phyloP scores from a whole-genome alignment of 768 basidiomycete genomes.

The Agrocybe pediades region DNA sequence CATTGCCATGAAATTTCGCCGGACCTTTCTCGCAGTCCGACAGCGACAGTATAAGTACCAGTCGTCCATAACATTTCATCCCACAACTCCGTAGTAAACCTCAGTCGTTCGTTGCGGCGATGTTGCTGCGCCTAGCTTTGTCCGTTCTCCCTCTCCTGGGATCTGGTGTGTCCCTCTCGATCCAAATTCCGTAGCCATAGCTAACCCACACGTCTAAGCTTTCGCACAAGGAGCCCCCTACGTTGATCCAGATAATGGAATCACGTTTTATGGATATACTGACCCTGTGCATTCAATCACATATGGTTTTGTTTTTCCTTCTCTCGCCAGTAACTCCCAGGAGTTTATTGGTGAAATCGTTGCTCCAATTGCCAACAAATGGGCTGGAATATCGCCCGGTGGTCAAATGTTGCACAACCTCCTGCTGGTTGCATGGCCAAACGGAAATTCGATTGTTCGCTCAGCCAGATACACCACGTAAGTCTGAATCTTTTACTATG shows the following conservation, averaged over 20 bases:
- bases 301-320: constrained; percentile 57
- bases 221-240: constrained; percentile 49
- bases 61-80: not conserved
- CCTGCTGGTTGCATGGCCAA: constrained; percentile 63
- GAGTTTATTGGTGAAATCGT: constrained; percentile 69
- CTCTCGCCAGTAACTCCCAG: constrained; percentile 38
- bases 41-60: not conserved
- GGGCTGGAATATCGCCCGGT: constrained; percentile 56
- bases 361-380: constrained; percentile 53
- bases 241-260: constrained; percentile 56
- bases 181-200: not conserved
- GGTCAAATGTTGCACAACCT: constrained; percentile 59
- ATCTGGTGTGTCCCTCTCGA: constrained; percentile 31
- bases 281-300: constrained; percentile 43
- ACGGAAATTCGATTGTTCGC: constrained; percentile 51
- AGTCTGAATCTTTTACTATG: constrained; percentile 22
- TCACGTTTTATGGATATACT: constrained; percentile 48
- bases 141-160: constrained; percentile 41
- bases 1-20: not conserved
- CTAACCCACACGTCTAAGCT: constrained; percentile 23
- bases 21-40: not conserved
- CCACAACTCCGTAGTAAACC: not conserved
- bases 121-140: constrained; percentile 35
- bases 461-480: constrained; percentile 58
- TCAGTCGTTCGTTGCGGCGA: constrained; percentile 17